Percentiles rank a stretch among this genome's conserved stretches.
These are phyloP conservation scores for Vachellia collinsii DNA, from an alignment of 306 rosid genomes.

Conservation along the genomic window DNA sequence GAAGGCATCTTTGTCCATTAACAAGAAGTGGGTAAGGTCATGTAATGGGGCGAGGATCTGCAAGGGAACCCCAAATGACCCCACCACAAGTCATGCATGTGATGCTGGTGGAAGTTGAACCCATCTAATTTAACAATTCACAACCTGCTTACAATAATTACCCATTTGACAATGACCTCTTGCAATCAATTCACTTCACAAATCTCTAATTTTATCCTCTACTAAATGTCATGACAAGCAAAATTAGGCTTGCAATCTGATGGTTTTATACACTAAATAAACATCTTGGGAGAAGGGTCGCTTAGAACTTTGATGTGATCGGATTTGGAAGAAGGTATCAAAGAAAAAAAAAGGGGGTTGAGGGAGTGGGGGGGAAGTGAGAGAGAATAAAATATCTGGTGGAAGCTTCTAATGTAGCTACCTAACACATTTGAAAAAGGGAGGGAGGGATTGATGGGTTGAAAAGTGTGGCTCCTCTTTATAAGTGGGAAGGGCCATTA, in stretches of 20 bases:
- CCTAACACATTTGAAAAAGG: slow-evolving; percentile 58
- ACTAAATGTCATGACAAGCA: neutral
- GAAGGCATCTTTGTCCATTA: slow-evolving; percentile 39
- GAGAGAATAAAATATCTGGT: slow-evolving; percentile 31
- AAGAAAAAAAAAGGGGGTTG: neutral
- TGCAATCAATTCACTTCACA: neutral
- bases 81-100: slow-evolving; percentile 45
- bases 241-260: neutral
- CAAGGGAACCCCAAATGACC: slow-evolving; percentile 39
- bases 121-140: slow-evolving; percentile 15
- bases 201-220: neutral
- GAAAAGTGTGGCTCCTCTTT: slow-evolving; percentile 53
- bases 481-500: slow-evolving; percentile 39
- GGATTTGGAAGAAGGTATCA: neutral
- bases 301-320: neutral
- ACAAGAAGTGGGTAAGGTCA: slow-evolving; percentile 38
- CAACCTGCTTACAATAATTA: slow-evolving; percentile 14
- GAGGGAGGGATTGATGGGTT: slow-evolving; percentile 44
- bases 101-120: slow-evolving; percentile 47
- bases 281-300: neutral
- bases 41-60: slow-evolving; percentile 44
- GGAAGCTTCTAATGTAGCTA: slow-evolving; percentile 59
- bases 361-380: neutral
- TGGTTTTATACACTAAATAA: neutral
- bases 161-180: neutral